phyloP scores from a whole-genome alignment of 2,329 filamentous ascomycete genomes.

The Dothideomycetes sp. region DNA sequence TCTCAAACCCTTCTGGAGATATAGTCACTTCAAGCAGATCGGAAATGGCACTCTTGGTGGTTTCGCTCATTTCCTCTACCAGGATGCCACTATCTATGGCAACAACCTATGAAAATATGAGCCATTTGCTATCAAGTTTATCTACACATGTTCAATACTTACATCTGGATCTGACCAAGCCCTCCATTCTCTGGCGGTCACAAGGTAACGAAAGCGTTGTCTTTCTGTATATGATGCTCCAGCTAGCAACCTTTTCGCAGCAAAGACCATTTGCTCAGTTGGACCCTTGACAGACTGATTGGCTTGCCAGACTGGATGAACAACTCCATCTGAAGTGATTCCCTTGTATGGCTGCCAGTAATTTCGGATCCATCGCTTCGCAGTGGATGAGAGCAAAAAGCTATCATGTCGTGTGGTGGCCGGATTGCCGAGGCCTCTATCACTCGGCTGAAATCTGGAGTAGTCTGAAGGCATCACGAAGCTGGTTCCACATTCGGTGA shows the following conservation, averaged over 20 bases:
- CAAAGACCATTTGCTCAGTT: constrained; percentile 44
- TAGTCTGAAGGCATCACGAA: not conserved
- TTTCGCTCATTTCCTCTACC: constrained; percentile 47
- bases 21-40: constrained; percentile 46
- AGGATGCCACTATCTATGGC: constrained; percentile 54
- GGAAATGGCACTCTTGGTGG: constrained; percentile 40
- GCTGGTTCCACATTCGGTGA: not conserved
- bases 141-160: no score
- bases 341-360: constrained; percentile 56
- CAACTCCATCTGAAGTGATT: constrained; percentile 52
- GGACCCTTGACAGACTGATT: constrained; percentile 22
- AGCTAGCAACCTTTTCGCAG: constrained; percentile 22
- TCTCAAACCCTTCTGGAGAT: constrained; percentile 58
- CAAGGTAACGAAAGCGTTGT: constrained; percentile 41
- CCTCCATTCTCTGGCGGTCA: constrained; percentile 61
- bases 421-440: not conserved
- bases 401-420: not conserved
- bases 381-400: constrained; percentile 16
- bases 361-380: constrained; percentile 16
- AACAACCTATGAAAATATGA: constrained; percentile 36
- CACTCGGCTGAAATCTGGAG: not conserved
- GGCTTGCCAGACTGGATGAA: constrained; percentile 13
- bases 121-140: not conserved
- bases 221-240: constrained; percentile 39
- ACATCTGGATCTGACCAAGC: constrained; percentile 58